Percentiles rank a stretch among this genome's conserved stretches.
Evolutionary conservation across 2,329 filamentous ascomycete genomes (phyloP).

Genomic region (Beauveria australis): DNA sequence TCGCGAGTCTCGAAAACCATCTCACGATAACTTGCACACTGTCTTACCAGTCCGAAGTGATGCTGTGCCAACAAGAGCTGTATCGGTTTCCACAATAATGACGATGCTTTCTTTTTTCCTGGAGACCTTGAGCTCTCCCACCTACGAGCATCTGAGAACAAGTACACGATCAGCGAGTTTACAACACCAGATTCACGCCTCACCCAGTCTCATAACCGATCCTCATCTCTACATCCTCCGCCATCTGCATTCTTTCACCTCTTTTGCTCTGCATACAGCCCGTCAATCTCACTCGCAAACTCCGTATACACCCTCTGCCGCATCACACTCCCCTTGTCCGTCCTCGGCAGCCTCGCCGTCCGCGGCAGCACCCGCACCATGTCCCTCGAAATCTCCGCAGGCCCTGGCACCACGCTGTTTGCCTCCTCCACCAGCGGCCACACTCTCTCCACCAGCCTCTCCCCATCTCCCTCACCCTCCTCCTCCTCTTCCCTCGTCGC

Average conservation of each 20-base stretch:
- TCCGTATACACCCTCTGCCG: background rate
- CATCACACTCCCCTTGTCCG: constrained; percentile 7
- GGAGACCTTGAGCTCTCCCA: too few relatives aligned
- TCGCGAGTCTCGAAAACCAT: too few relatives aligned
- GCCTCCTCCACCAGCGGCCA: constrained; percentile 1
- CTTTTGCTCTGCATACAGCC: background rate
- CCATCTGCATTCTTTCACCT: background rate
- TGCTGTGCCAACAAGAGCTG: too few relatives aligned
- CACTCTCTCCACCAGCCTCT: background rate
- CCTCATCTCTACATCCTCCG: background rate
- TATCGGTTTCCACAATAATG: too few relatives aligned
- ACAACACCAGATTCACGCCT: too few relatives aligned
- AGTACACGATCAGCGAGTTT: too few relatives aligned
- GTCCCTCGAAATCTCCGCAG: background rate
- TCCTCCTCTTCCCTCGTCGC: background rate
- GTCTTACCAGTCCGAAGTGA: too few relatives aligned
- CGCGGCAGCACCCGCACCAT: background rate
- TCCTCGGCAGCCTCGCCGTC: background rate
- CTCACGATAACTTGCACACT: too few relatives aligned
- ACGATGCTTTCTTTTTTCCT: too few relatives aligned
- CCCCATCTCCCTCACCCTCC: background rate
- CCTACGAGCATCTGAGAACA: too few relatives aligned
- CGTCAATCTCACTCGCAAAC: constrained; percentile 6
- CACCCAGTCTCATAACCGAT: too few relatives aligned
- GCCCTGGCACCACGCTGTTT: background rate